Percentiles rank a stretch among this genome's conserved stretches.
phyloP scores from a whole-genome alignment of 192 early-diverging fungal genomes.

The Umbelopsis sp. region DNA sequence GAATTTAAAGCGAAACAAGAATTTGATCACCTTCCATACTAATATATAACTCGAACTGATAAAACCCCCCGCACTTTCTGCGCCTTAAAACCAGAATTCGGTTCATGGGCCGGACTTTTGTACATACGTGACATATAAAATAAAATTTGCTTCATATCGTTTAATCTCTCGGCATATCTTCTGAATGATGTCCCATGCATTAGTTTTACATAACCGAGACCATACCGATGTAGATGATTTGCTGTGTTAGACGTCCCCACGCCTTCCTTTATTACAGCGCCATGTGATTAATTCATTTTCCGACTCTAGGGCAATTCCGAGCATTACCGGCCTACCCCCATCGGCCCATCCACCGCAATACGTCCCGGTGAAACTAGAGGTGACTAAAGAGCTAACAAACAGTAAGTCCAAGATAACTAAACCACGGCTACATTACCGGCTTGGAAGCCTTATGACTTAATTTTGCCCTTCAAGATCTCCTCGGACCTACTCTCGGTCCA shows the following conservation, averaged over 20 bases:
- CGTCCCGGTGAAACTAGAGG: not conserved
- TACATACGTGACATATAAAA: too few relatives aligned
- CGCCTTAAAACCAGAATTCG: too few relatives aligned
- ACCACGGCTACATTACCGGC: conserved; percentile 8
- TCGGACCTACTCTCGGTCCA: not conserved
- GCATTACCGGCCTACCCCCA: not conserved
- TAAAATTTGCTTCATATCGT: too few relatives aligned
- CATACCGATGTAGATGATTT: too few relatives aligned
- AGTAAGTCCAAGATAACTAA: not conserved
- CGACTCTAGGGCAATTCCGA: not conserved
- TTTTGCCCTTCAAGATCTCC: not conserved
- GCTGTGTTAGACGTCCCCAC: not conserved
- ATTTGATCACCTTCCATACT: too few relatives aligned
- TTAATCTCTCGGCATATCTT: too few relatives aligned
- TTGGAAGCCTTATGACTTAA: not conserved
- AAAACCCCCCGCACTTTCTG: too few relatives aligned
- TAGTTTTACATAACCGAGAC: too few relatives aligned
- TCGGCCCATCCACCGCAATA: not conserved
- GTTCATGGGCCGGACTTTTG: too few relatives aligned
- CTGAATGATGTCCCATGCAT: too few relatives aligned
- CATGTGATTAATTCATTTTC: not conserved
- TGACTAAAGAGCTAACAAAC: not conserved
- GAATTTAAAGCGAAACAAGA: too few relatives aligned
- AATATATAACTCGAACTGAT: too few relatives aligned
- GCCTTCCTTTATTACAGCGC: not conserved